Base-by-base conservation (phyloP, 768 basidiomycete species). In the Gautieria morchelliformis region DNA sequence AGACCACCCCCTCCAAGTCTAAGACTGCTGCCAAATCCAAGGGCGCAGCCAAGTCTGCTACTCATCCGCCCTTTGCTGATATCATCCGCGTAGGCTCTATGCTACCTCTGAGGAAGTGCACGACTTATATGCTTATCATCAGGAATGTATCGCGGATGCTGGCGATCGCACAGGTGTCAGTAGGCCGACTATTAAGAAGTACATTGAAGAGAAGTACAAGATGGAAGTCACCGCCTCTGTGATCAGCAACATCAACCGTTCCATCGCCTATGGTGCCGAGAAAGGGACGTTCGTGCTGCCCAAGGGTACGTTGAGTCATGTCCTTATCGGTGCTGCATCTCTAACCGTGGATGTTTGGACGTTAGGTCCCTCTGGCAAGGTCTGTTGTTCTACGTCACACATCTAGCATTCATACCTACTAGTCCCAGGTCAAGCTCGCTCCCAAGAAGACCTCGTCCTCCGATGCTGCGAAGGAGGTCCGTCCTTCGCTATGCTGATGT, bases 271-370 rank as follows among this genome's bases (percentile, higher is more conserved):
- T n/a, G 93, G 94, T 55, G 82, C 80, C 37, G 87, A 93, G 66
- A 90, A 88, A 70, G 83, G 84, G 54, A 74, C 85, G 62, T 94
- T 98, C 70, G 74, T 82, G 27, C 78, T 95, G 39, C 94, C 93
- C 64, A 95, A 94, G 78, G 94, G 93, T 60, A 84, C 66, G 64
- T 61, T 61, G 42, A 52, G 49, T 32, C 8, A 22, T 30, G 20
- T 3, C 32, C 17, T 37, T 52, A 15, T 20, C 17, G 11, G 32
- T 53, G 20, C 46, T 46, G 27, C 22, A 32, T 49, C 14, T 32
- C 30, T 33, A 9, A 37, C 8, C 35, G 14, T 11, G 9, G 17
- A 17, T 32, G 4, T 22, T 15, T 11, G 9, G 17, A 17, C 20
- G 4, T 22, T 15, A 33, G 48, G 41, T 42, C 39, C 51, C 19